Percentiles rank a stretch among this genome's conserved stretches.
These are phyloP conservation scores for Waltergamsia citrina DNA, from an alignment of 2,329 filamentous ascomycete genomes.

Conservation along the genomic window DNA sequence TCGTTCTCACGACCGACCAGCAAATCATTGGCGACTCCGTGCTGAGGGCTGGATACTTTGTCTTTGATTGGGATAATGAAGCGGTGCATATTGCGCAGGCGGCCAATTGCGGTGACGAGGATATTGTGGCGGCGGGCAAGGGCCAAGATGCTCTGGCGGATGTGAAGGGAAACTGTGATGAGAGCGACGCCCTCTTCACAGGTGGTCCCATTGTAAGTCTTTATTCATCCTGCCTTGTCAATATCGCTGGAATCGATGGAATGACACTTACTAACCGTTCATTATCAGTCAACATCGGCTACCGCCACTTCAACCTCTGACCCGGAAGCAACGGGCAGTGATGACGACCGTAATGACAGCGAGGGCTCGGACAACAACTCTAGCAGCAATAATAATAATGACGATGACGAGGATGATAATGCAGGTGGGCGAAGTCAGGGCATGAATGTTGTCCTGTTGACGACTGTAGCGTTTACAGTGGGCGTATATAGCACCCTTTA, in stretches of 20 bases:
- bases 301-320: not conserved
- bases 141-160: conserved; percentile 20
- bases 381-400: too few relatives aligned
- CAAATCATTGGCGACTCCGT: conserved; percentile 34
- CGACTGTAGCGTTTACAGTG: not conserved
- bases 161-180: conserved; percentile 23
- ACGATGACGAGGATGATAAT: not conserved
- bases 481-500: not conserved
- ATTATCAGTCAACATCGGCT: conserved; percentile 10
- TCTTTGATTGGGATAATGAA: conserved; percentile 35
- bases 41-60: conserved; percentile 33
- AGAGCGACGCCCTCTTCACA: conserved; percentile 12
- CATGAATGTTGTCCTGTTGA: not conserved
- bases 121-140: conserved; percentile 24
- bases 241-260: not conserved
- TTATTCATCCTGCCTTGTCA: too few relatives aligned
- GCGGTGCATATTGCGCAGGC: conserved; percentile 30
- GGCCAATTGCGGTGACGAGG: conserved; percentile 25
- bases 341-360: not conserved
- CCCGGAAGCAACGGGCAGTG: not conserved
- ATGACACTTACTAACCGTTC: not conserved
- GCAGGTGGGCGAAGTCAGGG: not conserved
- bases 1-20: conserved; percentile 27
- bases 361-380: too few relatives aligned
- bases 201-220: conserved; percentile 2